Base-by-base conservation (phyloP, 2,329 filamentous ascomycete species). In the Calonectria pseudoturangicola region DNA sequence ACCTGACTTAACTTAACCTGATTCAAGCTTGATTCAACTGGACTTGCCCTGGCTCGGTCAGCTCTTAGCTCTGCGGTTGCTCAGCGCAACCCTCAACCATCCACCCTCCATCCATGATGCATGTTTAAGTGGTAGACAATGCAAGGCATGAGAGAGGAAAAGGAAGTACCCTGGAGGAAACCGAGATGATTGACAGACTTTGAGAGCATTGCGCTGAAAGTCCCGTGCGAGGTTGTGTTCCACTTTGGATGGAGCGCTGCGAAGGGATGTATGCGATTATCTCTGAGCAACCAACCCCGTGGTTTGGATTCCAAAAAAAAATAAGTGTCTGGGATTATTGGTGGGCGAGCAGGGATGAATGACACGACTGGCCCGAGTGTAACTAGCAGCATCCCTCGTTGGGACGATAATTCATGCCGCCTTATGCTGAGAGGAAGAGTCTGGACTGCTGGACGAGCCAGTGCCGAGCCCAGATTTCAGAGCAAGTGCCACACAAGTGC, bases 181-280 rank as follows among this genome's bases (percentile, higher is more conserved):
- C 25, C 18, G 10, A 48, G 36, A 12, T 25, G n/a, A 51, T 27
- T 41, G 41, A 21, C 43, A 68, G 33, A 39, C 6, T 39, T 15
- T 28, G 41, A 27, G 28, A 48, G 50, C 62, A 66, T 66, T 65
- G 60, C 27, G 41, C 36, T 45, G 58, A 21, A 60, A 66, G 62
- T 66, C 45, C 45, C 66, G 58, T 63, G 45, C 47, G 56, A 48
- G 25, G 28, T 25, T 45, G 47, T 50, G 66, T 43, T 60, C 68
- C 68, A 70, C 68, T 66, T 43, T 66, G 60, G 60, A 66, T 70
- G 68, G 60, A 66, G 21, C 36, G 21, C 43, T 70, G 58, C 30
- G 43, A 65, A 50, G 60, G 47, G 21, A 64, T 56, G 66, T 62
- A 30, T 47, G 33, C 58, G 41, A 45, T 45, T 39, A 45, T 63